Conservation (phyloP, 371 early-diverging fungal species). For the Circinella umbellata region DNA sequence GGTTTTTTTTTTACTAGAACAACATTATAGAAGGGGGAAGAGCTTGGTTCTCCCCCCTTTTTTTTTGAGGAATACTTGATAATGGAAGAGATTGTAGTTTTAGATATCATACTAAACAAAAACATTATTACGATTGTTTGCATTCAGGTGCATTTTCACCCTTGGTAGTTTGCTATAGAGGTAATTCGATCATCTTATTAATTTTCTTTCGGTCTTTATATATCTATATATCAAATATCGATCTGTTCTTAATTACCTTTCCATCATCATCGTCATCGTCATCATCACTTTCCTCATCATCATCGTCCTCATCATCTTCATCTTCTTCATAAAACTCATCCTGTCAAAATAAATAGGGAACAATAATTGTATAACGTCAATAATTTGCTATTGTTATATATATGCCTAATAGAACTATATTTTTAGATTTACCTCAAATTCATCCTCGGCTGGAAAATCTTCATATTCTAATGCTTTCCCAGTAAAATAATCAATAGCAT, state of each 20-base stretch:
- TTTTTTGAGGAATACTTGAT: too few species aligned
- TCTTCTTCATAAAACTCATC: slow-evolving; percentile 73
- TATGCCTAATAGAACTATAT: neutral
- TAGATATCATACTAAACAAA: neutral
- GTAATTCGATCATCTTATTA: slow-evolving; percentile 20
- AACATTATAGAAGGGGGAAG: too few species aligned
- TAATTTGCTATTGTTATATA: too few species aligned
- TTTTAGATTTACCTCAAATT: neutral
- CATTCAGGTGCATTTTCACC: slow-evolving; percentile 69
- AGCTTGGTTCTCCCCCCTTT: too few species aligned
- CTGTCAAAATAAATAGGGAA: slow-evolving; percentile 25
- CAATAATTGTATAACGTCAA: too few species aligned
- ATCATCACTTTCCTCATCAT: slow-evolving; percentile 55
- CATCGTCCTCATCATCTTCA: slow-evolving; percentile 62
- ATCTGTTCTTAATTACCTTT: slow-evolving; percentile 24
- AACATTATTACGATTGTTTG: slow-evolving; percentile 56
- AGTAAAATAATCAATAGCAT: slow-evolving; percentile 97
- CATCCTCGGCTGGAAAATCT: slow-evolving; percentile 68
- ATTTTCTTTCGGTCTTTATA: slow-evolving; percentile 2
- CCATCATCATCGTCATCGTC: slow-evolving; percentile 55
- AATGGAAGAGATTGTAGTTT: too few species aligned
- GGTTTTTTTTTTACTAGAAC: too few species aligned
- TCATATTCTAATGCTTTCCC: slow-evolving; percentile 91
- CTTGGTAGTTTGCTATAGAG: slow-evolving; percentile 21
- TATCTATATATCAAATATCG: slow-evolving; percentile 5